Percentiles rank a stretch among this genome's conserved stretches.
These are phyloP conservation scores for Perkinsus marinus DNA, from an alignment of 169 alveolate genomes.

Conservation along the genomic window DNA sequence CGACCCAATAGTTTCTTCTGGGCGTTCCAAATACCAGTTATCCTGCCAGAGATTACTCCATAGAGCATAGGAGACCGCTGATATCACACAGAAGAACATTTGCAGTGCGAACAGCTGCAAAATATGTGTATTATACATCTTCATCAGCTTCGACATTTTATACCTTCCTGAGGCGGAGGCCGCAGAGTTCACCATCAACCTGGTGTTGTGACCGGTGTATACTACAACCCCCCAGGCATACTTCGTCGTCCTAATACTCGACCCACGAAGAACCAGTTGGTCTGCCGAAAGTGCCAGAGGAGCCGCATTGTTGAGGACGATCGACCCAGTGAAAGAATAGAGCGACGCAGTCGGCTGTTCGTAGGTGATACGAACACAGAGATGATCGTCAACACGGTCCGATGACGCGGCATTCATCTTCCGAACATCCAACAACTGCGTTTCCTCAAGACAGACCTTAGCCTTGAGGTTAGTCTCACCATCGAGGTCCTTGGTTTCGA, in stretches of 20 bases:
- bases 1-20: too few species aligned
- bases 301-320: too few species aligned
- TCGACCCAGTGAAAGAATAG: too few species aligned
- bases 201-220: neutral
- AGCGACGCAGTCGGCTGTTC: too few species aligned
- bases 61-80: neutral
- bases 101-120: neutral
- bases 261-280: slow-evolving; percentile 64
- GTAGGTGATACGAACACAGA: too few species aligned
- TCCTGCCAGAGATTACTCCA: too few species aligned
- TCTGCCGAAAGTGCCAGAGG: too few species aligned
- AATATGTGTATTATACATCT: neutral
- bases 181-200: slow-evolving; percentile 8
- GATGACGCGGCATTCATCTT: too few species aligned
- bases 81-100: neutral
- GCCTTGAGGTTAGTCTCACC: slow-evolving; percentile 86
- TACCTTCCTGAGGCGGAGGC: slow-evolving; percentile 27
- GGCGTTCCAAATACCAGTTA: too few species aligned
- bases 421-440: too few species aligned
- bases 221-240: neutral
- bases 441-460: slow-evolving; percentile 57
- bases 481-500: slow-evolving; percentile 29
- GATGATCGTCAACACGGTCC: too few species aligned
- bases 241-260: slow-evolving; percentile 36
- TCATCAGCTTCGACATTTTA: neutral